Conservation (phyloP, 2,329 filamentous ascomycete genomes). For the Incumbomyces delicatus region DNA sequence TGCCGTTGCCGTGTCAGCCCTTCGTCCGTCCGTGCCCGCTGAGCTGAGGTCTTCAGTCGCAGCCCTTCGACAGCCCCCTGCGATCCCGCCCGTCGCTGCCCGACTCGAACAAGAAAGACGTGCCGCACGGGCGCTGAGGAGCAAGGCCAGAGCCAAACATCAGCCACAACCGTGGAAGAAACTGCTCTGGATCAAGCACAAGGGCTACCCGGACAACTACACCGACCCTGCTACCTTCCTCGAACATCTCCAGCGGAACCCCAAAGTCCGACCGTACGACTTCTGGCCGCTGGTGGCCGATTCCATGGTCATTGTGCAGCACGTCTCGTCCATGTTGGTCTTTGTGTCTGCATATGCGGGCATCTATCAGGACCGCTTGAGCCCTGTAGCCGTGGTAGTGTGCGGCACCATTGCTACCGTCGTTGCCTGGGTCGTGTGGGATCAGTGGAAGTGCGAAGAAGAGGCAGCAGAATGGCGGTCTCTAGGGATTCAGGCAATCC, state of each 20-base stretch:
- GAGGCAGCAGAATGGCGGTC: constrained; percentile 27
- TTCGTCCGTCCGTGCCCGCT: constrained; percentile 22
- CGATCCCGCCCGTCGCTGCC: constrained; percentile 28
- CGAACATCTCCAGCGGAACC: constrained; percentile 89
- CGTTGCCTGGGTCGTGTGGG: constrained; percentile 82
- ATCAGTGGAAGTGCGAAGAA: constrained; percentile 74
- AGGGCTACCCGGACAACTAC: constrained; percentile 88
- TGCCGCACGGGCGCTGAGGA: constrained; percentile 45
- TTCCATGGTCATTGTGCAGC: constrained; percentile 92
- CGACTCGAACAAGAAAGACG: constrained; percentile 37
- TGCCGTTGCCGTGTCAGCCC: constrained; percentile 30
- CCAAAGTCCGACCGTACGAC: constrained; percentile 85
- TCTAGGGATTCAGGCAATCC: constrained; percentile 2
- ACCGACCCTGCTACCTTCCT: constrained; percentile 95
- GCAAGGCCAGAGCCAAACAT: constrained; percentile 57
- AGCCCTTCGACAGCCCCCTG: constrained; percentile 32
- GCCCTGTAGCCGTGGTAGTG: constrained; percentile 77
- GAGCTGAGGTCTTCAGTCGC: constrained; percentile 27
- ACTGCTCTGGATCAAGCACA: constrained; percentile 90
- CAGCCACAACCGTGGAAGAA: constrained; percentile 82
- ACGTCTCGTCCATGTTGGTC: constrained; percentile 88
- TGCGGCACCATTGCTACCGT: constrained; percentile 76
- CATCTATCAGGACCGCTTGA: constrained; percentile 80
- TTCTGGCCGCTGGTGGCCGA: constrained; percentile 96
- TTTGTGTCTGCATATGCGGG: constrained; percentile 90